Evolutionary conservation across 2,329 filamentous ascomycete species (phyloP).

Genomic region (Aspergillus sp.): DNA sequence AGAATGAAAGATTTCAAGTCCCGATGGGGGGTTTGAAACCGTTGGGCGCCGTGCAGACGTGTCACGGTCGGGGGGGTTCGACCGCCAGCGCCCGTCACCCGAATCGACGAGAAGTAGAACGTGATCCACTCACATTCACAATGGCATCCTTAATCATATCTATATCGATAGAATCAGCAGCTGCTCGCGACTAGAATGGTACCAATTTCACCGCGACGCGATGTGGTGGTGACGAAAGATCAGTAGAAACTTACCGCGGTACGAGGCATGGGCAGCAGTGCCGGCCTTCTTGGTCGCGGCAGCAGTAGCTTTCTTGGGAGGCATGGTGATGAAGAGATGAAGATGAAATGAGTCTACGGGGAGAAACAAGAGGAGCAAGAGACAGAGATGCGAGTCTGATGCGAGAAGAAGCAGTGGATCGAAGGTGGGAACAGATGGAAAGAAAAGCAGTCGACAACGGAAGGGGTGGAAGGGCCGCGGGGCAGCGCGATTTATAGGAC

Average conservation of each 20-base stretch:
- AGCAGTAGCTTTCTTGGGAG: slow-evolving; percentile 58
- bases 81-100: slow-evolving; percentile 25
- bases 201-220: slow-evolving; percentile 34
- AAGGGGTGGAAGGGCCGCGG: slow-evolving; percentile 35
- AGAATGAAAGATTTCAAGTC: slow-evolving; percentile 15
- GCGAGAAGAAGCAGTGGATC: slow-evolving; percentile 1
- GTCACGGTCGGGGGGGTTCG: slow-evolving; percentile 31
- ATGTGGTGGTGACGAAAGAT: slow-evolving; percentile 42
- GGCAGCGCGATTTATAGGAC: slow-evolving; percentile 41
- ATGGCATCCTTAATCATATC: slow-evolving; percentile 72
- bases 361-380: too few relatives aligned
- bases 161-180: slow-evolving; percentile 50
- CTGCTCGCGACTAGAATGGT: slow-evolving; percentile 47
- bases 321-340: slow-evolving; percentile 44
- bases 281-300: slow-evolving; percentile 56
- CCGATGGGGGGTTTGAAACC: slow-evolving; percentile 19
- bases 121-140: slow-evolving; percentile 60
- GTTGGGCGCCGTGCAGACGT: slow-evolving; percentile 21
- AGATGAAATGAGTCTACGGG: too few relatives aligned
- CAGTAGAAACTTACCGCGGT: slow-evolving; percentile 57
- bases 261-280: slow-evolving; percentile 56
- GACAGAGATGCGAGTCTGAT: neutral
- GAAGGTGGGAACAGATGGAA: slow-evolving; percentile 15
- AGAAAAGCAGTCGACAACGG: slow-evolving; percentile 31
- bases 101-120: slow-evolving; percentile 34